Evolutionary conservation across 148 eudicot species (phyloP).

Genomic region (Heliosperma pusillum): DNA sequence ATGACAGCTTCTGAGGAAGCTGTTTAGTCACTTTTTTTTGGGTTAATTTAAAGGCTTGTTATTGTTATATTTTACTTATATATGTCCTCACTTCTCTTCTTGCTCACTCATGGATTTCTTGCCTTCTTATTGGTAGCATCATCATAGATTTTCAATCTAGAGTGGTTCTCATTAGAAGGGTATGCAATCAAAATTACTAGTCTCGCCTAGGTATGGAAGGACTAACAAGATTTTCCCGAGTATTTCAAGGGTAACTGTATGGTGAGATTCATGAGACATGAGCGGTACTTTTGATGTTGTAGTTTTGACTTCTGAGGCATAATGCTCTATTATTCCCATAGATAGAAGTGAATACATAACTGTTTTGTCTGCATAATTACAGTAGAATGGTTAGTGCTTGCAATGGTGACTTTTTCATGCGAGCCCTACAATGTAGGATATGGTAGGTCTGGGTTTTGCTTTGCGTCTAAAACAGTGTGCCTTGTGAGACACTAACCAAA

Average conservation of each 20-base stretch:
- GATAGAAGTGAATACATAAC: neutral
- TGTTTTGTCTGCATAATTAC: neutral
- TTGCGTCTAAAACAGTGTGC: neutral
- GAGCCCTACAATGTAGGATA: neutral
- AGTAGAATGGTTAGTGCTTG: neutral
- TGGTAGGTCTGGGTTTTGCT: neutral
- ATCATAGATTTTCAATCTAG: neutral
- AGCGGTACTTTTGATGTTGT: neutral
- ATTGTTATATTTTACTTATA: neutral
- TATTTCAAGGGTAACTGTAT: neutral
- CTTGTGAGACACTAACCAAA: too few species aligned
- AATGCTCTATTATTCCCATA: neutral
- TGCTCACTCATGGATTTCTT: neutral
- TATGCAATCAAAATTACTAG: neutral
- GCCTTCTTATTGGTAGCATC: neutral
- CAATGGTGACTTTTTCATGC: neutral
- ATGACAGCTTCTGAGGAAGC: neutral
- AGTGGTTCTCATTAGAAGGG: neutral
- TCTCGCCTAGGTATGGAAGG: neutral
- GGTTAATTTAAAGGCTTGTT: neutral
- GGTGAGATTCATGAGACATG: neutral
- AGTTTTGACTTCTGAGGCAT: neutral
- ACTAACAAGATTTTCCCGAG: neutral
- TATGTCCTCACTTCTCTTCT: neutral
- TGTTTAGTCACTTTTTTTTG: neutral